Evolutionary conservation across 768 basidiomycete species (phyloP), one percentile per base, ranked within the genome.

Genomic region (Gloeophyllum trabeum): DNA sequence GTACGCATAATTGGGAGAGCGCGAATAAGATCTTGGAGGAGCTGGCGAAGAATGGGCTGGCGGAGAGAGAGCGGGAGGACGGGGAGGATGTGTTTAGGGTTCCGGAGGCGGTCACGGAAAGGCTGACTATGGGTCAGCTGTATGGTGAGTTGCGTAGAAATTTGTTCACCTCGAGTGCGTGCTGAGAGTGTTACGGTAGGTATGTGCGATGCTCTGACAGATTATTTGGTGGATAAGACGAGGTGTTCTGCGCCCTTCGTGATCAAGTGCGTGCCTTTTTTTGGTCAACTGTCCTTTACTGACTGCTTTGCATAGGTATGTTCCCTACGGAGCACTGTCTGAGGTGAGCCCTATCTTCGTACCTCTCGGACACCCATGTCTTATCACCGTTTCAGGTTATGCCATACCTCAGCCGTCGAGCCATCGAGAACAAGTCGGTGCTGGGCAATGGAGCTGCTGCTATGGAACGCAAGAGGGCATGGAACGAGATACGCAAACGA

Each of bases 391-490:
- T 43, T 46, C 40, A 84, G 78, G 84, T 90, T 6, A 81, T 96
- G 78, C 91, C 93, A 0, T 97, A 94, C 57, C 72, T 96, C 6
- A 73, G 81, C 30, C 73, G 91, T 24, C 70, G 93, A 13, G 92
- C 91, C 1, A 79, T 91, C 35, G 92, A 96, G 76, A 96, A 97
- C 66, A 93, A 90, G 60, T 81, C 81, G 0, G 70, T 96, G 2
- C 72, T 97, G 21, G 84, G 81, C 13, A 65, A 73, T 16, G 84
- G 82, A 1, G 76, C 69, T 10, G 88, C 89, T 0, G 59, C 61
- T 2, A 65, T 66, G 19, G 87, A 89, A 57, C 64, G 81, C 19
- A 58, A 57, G 44, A 56, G 76, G 23, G 77, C 79, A 2, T 70
- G 69, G 35, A 54, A 54, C 7, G 74, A 76, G 52, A 70, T 88